Conservation (phyloP, 2,329 filamentous ascomycete genomes). For the Trichoderma oligosporum region DNA sequence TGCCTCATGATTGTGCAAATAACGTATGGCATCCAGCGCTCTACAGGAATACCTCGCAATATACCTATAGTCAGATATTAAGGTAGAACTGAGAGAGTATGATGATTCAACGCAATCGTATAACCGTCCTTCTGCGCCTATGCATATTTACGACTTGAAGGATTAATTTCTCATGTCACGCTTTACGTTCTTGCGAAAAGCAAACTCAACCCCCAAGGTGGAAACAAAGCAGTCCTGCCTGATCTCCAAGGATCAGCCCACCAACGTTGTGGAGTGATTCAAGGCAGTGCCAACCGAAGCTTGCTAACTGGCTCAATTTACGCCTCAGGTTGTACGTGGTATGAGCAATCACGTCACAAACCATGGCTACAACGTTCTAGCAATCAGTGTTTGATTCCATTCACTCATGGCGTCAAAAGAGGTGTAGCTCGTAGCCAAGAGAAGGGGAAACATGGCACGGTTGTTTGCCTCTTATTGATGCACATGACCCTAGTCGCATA, state of each 20-base stretch:
- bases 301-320: background rate
- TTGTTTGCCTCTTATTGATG: too few relatives aligned
- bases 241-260: constrained; percentile 16
- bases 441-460: too few relatives aligned
- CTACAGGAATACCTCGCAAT: too few relatives aligned
- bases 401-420: background rate
- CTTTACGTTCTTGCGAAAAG: too few relatives aligned
- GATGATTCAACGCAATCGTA: too few relatives aligned
- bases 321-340: constrained; percentile 13
- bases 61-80: too few relatives aligned
- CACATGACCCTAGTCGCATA: too few relatives aligned
- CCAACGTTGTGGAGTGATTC: constrained; percentile 13
- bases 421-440: too few relatives aligned
- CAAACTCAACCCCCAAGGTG: background rate
- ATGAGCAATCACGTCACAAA: constrained; percentile 17
- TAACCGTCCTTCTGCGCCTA: too few relatives aligned
- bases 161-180: too few relatives aligned
- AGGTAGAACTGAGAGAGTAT: too few relatives aligned
- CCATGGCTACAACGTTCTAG: constrained; percentile 1
- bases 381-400: background rate
- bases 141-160: too few relatives aligned
- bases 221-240: constrained; percentile 12
- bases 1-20: background rate
- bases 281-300: background rate
- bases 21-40: background rate